Base-by-base conservation (phyloP, 345 rosid genomes). In the Euphorbia lathyris region DNA sequence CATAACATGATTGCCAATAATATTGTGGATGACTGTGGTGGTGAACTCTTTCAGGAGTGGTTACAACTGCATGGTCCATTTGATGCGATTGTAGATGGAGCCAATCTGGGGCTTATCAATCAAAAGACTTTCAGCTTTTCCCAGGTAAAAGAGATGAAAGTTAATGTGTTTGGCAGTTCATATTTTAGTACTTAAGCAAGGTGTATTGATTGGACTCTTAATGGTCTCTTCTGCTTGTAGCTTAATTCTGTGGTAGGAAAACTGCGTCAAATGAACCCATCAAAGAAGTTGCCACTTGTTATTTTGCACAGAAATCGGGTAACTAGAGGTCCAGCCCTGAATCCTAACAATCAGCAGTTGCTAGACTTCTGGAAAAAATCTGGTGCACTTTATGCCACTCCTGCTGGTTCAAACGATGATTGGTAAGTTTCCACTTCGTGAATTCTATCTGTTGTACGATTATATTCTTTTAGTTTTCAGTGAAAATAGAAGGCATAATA, bases 401-500 rank as follows among this genome's bases (percentile, higher is more conserved):
- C 99, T 56, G 72, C 77, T 61, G 99, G 99, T 72, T 92, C 97
- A 42, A 92, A 95, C 74, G 99, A 95, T 83, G 99, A 95, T 78
- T 95, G 99, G 99, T 95, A 55, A 22, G 48, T 38, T 56, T 29
- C 27, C 52, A 25, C 34, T 2, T 64, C 58, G 23, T 62, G 40
- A 50, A 26, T 42, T 45, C 16, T 45, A 5, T n/a, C 17, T 34
- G 26, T 65, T 6, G 5, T 60, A 30, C 42, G 40, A 36, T 19
- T 8, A 11, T 25, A 30, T 36, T 25, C 9, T 61, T 58, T 61
- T 20, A 34, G 47, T 32, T 60, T 58, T 32, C 43, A 19, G 13
- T 62, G 50, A 0, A 36, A 23, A 1, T 36, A 47, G 29, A 27
- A 63, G 38, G 19, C 30, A 48, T 23, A 4, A 38, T 62, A 26